Conservation (phyloP, 192 early-diverging fungal genomes). For the Glomus cerebriforme region DNA sequence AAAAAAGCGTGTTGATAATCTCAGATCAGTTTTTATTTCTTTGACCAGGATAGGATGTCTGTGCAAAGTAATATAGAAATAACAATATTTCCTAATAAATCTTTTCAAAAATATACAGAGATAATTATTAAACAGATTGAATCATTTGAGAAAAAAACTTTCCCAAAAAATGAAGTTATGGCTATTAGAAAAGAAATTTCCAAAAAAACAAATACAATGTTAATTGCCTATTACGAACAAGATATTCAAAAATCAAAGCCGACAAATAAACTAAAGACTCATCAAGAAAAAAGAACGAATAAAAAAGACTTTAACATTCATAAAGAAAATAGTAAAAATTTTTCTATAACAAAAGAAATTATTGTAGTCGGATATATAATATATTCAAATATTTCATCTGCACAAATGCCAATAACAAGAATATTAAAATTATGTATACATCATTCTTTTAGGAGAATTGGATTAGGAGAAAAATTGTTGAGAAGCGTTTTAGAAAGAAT, state of each 20-base stretch:
- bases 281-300: neutral
- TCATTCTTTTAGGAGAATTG: neutral
- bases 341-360: neutral
- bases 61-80: neutral
- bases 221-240: constrained; percentile 12
- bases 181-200: constrained; percentile 17
- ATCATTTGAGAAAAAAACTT: constrained; percentile 18
- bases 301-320: neutral
- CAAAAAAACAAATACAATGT: constrained; percentile 27
- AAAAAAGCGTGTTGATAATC: no score
- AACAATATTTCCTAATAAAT: constrained; percentile 25
- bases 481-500: neutral
- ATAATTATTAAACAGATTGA: constrained; percentile 27
- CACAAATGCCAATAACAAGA: constrained; percentile 8
- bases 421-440: constrained; percentile 26
- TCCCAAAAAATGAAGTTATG: constrained; percentile 31
- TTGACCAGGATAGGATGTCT: neutral
- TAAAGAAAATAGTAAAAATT: neutral
- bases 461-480: constrained; percentile 21
- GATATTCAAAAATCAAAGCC: no score
- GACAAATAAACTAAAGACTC: no score
- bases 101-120: constrained; percentile 14
- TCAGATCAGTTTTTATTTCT: no score
- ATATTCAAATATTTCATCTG: constrained; percentile 2
- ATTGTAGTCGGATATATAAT: constrained; percentile 28